These are phyloP conservation scores for Rhodotorula diobovata DNA, from an alignment of 768 basidiomycete genomes.

Conservation along the genomic window DNA sequence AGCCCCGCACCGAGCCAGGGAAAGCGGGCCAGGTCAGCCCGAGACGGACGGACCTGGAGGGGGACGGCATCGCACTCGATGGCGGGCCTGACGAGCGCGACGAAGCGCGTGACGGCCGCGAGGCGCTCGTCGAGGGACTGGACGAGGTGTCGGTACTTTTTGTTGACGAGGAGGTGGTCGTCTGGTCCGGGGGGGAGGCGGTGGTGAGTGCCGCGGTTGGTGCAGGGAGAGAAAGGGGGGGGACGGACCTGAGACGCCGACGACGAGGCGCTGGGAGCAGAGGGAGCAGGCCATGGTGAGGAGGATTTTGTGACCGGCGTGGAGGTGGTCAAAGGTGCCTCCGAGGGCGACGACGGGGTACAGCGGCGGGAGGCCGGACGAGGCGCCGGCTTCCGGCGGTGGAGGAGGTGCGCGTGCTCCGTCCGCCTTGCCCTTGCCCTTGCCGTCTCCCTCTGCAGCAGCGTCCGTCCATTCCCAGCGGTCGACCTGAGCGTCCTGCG, in stretches of 20 bases:
- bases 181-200: conserved; percentile 50
- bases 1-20: background rate
- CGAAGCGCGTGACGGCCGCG: conserved; percentile 61
- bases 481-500: background rate
- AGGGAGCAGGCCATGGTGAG: conserved; percentile 88
- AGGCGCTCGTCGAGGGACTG: conserved; percentile 61
- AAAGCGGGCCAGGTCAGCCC: too few species aligned
- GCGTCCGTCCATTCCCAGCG: background rate
- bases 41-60: conserved; percentile 56
- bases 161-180: conserved; percentile 65
- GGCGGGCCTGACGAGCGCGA: conserved; percentile 64
- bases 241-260: conserved; percentile 74
- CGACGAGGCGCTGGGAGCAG: conserved; percentile 69
- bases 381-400: background rate
- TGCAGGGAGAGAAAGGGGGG: background rate
- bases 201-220: background rate
- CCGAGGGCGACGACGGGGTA: conserved; percentile 69
- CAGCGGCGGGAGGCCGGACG: background rate
- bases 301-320: conserved; percentile 94
- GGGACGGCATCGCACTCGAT: conserved; percentile 66
- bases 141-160: conserved; percentile 64
- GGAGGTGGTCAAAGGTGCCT: conserved; percentile 96
- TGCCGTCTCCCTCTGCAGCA: background rate
- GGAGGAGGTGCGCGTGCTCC: too few species aligned
- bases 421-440: background rate